phyloP scores from a whole-genome alignment of 2,329 filamentous ascomycete species.

The Pseudogymnoascus sp. region DNA sequence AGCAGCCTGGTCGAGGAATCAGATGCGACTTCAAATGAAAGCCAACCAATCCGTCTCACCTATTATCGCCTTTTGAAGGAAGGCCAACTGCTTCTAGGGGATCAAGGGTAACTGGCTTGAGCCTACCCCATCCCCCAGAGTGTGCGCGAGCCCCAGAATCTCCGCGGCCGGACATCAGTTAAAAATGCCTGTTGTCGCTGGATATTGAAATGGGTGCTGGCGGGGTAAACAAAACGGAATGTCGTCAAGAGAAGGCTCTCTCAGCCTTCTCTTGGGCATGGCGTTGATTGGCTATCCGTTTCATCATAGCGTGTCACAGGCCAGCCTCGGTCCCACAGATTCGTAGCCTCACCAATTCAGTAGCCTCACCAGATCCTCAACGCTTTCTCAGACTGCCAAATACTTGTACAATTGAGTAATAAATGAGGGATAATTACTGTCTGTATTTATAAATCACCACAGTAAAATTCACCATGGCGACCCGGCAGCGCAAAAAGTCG shows the following conservation, averaged over 20 bases:
- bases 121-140: slow-evolving; percentile 56
- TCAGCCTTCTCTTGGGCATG: neutral
- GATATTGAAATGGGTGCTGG: neutral
- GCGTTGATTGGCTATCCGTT: neutral
- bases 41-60: slow-evolving; percentile 40
- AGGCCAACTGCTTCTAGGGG: slow-evolving; percentile 74
- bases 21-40: slow-evolving; percentile 6
- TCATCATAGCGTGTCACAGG: neutral
- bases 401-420: neutral
- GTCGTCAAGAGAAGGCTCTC: slow-evolving; percentile 5
- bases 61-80: slow-evolving; percentile 83
- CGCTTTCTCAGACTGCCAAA: neutral
- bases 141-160: slow-evolving; percentile 16
- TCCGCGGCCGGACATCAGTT: slow-evolving; percentile 8
- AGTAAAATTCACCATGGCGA: slow-evolving; percentile 17
- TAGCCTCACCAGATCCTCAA: neutral
- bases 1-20: slow-evolving; percentile 46
- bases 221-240: slow-evolving; percentile 3
- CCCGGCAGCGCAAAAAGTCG: slow-evolving; percentile 22
- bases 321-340: slow-evolving; percentile 5
- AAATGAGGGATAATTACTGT: neutral
- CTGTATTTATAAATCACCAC: neutral
- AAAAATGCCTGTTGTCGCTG: slow-evolving; percentile 2
- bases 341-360: neutral
- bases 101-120: slow-evolving; percentile 68